Evolutionary conservation across 2,329 filamentous ascomycete genomes (phyloP), one percentile per base, ranked within the genome.

Genomic region (Sarocladium oryzae): DNA sequence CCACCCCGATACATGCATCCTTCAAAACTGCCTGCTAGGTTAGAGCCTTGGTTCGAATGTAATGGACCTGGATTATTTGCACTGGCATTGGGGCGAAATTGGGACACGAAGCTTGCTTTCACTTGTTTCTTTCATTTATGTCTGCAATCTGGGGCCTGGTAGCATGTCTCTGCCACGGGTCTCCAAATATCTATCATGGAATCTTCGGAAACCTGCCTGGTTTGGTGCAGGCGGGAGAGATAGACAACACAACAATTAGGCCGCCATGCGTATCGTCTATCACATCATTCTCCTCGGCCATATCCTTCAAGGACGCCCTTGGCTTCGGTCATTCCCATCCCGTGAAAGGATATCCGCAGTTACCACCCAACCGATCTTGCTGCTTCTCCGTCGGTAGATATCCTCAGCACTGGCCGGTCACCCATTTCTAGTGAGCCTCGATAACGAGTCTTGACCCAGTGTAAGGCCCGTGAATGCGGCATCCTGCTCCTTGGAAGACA

Each of bases 61-160:
- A n/a, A n/a, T n/a, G n/a, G n/a, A n/a, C n/a, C n/a, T n/a, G n/a
- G n/a, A n/a, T n/a, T n/a, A n/a, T n/a, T n/a, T n/a, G n/a, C n/a
- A n/a, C n/a, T n/a, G n/a, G n/a, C n/a, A n/a, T 30, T 30, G 28
- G 7, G 13, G 28, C 7, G 7, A 36, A 23, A 40, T 13, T 21
- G 9, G 3, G 16, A 28, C 10, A 26, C 7, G 21, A n/a, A 20
- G 21, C 18, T 40, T 40, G 18, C 21, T 48, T 48, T 48, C 43
- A 48, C 43, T 24, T 48, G 33, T 48, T 48, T 48, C 11, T 48
- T 45, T 48, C 13, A 32, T 48, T 48, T 24, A 16, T 30, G 43
- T 26, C 43, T 48, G 24, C 43, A 23, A 33, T 48, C 43, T 32
- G 43, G 26, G 43, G 28, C 30, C 24, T 48, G 43, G 16, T 16